phyloP scores from a whole-genome alignment of 2,329 filamentous ascomycete genomes.

The Cladobotryum mycophilum region DNA sequence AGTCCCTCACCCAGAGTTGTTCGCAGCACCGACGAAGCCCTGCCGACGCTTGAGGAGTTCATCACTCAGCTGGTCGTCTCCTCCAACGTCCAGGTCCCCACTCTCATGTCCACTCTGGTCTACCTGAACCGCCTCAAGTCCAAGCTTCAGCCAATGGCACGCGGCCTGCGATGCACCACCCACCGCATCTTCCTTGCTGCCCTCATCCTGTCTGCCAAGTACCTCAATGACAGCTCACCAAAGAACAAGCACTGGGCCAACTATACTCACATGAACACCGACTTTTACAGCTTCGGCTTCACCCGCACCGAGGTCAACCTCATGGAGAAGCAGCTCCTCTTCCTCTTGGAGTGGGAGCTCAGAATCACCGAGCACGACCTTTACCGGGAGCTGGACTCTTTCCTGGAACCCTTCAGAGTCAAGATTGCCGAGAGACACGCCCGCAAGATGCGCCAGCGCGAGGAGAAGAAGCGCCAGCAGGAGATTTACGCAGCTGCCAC shows the following conservation, averaged over 20 bases:
- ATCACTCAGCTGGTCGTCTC: slow-evolving; percentile 85
- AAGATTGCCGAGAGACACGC: slow-evolving; percentile 46
- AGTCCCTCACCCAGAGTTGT: slow-evolving; percentile 44
- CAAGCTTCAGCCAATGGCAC: slow-evolving; percentile 85
- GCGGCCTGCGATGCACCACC: slow-evolving; percentile 91
- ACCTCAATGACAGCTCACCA: slow-evolving; percentile 94
- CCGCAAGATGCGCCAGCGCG: slow-evolving; percentile 44
- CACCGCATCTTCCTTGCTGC: slow-evolving; percentile 95
- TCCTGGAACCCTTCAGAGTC: slow-evolving; percentile 76
- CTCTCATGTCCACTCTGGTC: slow-evolving; percentile 92
- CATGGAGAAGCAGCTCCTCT: slow-evolving; percentile 98
- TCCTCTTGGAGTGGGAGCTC: slow-evolving; percentile 90
- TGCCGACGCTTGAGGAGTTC: slow-evolving; percentile 84
- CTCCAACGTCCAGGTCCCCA: slow-evolving; percentile 95
- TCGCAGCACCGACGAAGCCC: slow-evolving; percentile 41
- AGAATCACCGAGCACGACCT: slow-evolving; percentile 80
- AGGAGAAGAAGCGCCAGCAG: slow-evolving; percentile 38
- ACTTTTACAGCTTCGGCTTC: slow-evolving; percentile 71
- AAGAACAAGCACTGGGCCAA: slow-evolving; percentile 99
- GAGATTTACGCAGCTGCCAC: slow-evolving; percentile 29
- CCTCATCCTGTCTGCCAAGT: slow-evolving; percentile 86
- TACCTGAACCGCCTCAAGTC: slow-evolving; percentile 82
- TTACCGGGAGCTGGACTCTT: slow-evolving; percentile 78
- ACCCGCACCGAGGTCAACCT: slow-evolving; percentile 93
- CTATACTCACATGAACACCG: slow-evolving; percentile 73